phyloP scores from a whole-genome alignment of 2,329 filamentous ascomycete genomes.

The Scedosporium apiospermum region DNA sequence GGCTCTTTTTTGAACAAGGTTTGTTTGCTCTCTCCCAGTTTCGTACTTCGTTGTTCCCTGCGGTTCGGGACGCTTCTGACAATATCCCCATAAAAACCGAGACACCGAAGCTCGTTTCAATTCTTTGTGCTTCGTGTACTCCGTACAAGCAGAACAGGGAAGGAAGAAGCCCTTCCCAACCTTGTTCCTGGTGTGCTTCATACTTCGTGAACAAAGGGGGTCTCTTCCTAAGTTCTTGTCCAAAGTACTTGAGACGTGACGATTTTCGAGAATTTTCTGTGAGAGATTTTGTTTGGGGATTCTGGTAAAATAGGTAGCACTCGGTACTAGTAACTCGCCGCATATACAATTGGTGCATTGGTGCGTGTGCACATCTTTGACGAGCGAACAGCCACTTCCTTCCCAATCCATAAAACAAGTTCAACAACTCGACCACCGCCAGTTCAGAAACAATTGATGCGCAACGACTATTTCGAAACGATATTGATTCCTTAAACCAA shows the following conservation, averaged over 20 bases:
- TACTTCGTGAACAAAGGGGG: not conserved
- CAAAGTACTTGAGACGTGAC: not conserved
- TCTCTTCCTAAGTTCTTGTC: not conserved
- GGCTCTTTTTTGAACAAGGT: not conserved
- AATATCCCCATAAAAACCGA: not conserved
- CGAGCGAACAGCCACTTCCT: not conserved
- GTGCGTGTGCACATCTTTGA: not conserved
- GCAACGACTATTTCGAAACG: not conserved
- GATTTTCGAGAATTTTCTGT: not conserved
- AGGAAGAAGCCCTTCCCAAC: not conserved
- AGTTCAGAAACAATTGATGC: no score
- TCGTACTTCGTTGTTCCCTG: not conserved
- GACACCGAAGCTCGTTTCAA: not conserved
- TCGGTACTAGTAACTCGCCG: not conserved
- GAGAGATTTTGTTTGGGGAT: not conserved
- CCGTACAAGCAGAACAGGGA: not conserved
- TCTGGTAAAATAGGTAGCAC: not conserved
- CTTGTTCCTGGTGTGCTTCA: not conserved
- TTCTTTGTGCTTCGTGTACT: not conserved
- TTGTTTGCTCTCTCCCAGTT: not conserved
- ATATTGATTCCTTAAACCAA: not conserved
- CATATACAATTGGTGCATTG: not conserved
- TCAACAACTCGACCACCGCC: no score
- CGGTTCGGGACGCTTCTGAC: not conserved
- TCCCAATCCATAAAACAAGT: not conserved